Evolutionary conservation across 345 rosid species (phyloP), one percentile per base, ranked within the genome.

Genomic region (Clarkia xantiana): DNA sequence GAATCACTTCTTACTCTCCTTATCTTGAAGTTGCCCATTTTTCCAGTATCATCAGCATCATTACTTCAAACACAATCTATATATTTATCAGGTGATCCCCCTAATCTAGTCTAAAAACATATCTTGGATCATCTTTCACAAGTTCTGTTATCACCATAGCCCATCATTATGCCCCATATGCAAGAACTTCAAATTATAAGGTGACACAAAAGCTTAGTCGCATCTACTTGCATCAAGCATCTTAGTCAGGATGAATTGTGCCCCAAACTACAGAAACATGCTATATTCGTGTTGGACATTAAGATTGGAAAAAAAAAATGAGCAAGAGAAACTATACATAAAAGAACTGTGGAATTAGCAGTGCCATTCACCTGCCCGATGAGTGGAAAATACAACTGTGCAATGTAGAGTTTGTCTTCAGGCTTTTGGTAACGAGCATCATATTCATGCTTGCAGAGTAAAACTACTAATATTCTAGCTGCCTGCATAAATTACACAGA

Each of bases 361-460:
- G 19, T 18, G 50, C 34, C 16, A 60, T 3, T 12, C 65, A 91
- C 98, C 95, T 84, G 96, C 53, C 94, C 96, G 15, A 91, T 77
- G 60, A 91, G 82, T 34, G 98, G 95, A 65, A 84, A 86, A 69
- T 91, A 87, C 34, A 83, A 71, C 65, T 91, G 98, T 38, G 96
- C 90, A 42, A 91, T 91, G 54, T 91, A 91, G 39, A 86, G 80
- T 71, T 91, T 91, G 77, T 91, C 98, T 77, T 91, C 98, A 45
- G 86, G 90, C 80, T 87, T 91, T 57, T 91, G 96, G 68, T 91
- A 91, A 56, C 96, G 96, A 68, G 77, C 82, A 71, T 91, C 98
- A 69, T 81, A 91, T 62, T 86, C 96, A 62, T 86, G 96, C 77
- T 91, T 91, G 79, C 98, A 91, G 42, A 86, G 65, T 45, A 91